Conservation (phyloP, 257 asterid species). For the Ophiorrhiza pumila region DNA sequence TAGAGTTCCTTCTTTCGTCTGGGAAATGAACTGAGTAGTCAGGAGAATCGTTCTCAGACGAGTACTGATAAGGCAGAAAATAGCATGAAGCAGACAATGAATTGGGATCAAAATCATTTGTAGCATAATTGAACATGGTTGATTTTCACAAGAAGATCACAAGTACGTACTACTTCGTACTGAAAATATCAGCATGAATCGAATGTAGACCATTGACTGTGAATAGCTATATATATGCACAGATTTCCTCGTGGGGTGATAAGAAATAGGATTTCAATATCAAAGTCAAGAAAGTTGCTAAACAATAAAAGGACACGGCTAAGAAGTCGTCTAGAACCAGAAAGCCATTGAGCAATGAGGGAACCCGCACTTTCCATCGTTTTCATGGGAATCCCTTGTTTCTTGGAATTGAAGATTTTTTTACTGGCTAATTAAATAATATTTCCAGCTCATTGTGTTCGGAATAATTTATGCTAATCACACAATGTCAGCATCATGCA, state of each 20-base stretch:
- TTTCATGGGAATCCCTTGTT: conserved; percentile 12
- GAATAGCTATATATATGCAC: conserved; percentile 3
- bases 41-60: conserved; percentile 4
- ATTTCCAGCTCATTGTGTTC: not conserved
- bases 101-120: not conserved
- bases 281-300: not conserved
- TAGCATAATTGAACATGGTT: not conserved
- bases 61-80: conserved; percentile 5
- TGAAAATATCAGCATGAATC: not conserved
- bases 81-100: not conserved
- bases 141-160: conserved; percentile 3
- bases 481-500: not conserved
- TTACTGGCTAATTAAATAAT: not conserved
- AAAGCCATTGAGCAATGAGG: conserved; percentile 1
- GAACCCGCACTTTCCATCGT: not conserved
- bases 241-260: conserved; percentile 4
- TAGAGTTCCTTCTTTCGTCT: conserved; percentile 2
- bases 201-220: conserved; percentile 4
- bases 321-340: not conserved
- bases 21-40: not conserved
- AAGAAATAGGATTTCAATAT: not conserved
- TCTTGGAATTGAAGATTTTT: conserved; percentile 7
- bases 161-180: not conserved
- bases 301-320: not conserved
- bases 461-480: conserved; percentile 1